Evolutionary conservation across 2,329 filamentous ascomycete species (phyloP), one percentile per base, ranked within the genome.

Genomic region (Fusarium sp.): DNA sequence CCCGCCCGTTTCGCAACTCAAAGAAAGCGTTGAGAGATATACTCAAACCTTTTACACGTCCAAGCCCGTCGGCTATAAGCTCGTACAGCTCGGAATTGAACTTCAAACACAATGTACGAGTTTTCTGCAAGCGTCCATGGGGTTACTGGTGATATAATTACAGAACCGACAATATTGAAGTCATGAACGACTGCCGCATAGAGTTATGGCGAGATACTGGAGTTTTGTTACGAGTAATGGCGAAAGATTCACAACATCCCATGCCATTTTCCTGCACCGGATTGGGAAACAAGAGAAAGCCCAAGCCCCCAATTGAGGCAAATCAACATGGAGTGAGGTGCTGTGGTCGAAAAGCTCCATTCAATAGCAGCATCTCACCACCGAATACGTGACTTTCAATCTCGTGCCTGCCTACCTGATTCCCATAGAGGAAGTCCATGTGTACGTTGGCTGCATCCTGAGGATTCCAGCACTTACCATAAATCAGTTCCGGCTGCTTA

Each of bases 281-380:
- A 18, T 41, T n/a, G 26, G 21, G 61, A 30, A 54, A 13, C 2
- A 26, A 31, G 25, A 44, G 6, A 42, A 58, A n/a, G 18, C n/a
- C 34, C 43, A 11, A 39, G 18, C 18, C 48, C 14, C 3, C 12
- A 13, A 21, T 21, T 21, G 21, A 21, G 31, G 45, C 23, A 54
- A 64, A 54, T 53, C 43, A 51, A 26, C 18, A 26, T 25, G 53
- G 53, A 59, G 62, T 39, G 21, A 21, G 30, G 43, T 42, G 39
- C 23, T 37, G 62, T 49, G 23, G 55, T 65, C 51, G 25, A 56
- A 45, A 56, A 23, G 10, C 18, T 25, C 25, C 31, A 37, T 11
- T 12, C 19, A 42, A 60, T 30, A 53, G 42, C 46, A 34, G 31
- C 43, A 34, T 44, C 41, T 50, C 41, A 19, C 19, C 13, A 39